Base-by-base conservation (phyloP, 352 stramenopile species). In the Thalassiosira mediterranea region DNA sequence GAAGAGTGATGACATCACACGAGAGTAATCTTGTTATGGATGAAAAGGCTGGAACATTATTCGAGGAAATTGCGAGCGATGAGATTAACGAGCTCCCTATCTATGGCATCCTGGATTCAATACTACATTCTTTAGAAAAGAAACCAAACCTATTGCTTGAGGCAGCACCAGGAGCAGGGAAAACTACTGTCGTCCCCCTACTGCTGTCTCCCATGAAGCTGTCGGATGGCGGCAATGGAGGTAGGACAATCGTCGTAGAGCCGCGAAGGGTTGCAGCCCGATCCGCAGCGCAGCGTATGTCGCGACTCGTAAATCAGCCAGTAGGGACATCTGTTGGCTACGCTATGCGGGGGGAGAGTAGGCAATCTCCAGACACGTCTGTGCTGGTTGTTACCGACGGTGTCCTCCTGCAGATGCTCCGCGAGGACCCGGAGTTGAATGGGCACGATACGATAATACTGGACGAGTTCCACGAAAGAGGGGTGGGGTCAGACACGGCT, bases 391-490 rank as follows among this genome's bases (percentile, higher is more conserved):
- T 89, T 31, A 90, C 84, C 11, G 81, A 88, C 68, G 84, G 84
- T 8, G 79, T 90, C 0, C 37, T 90, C 23, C 51, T 89, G 8
- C 80, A 80, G 11, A 72, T 70, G 42, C 40, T 88, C 5, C 65
- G 60, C 1, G 29, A 79, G 17, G 84, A 90, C 71, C 84, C 84
- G n/a, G 63, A 79, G 65, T 56, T 90, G 19, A 64, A 34, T 0
- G 74, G 76, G 3, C 57, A 79, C 44, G 53, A 68, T 59, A 44
- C 54, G 15, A 54, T 90, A 1, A 77, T 90, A n/a, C 69, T 89
- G 23, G 84, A 90, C 75, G 84, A 90, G 54, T 89, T 90, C 63
- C 84, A 90, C 59, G 84, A 90, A 49, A 70, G 84, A 29, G 79
- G 81, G 19, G 67, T 89, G 5, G 68, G 72, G n/a, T 76, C 51